Conservation (phyloP, 2,329 filamentous ascomycete species). For the Macrophomina pseudophaseolina region DNA sequence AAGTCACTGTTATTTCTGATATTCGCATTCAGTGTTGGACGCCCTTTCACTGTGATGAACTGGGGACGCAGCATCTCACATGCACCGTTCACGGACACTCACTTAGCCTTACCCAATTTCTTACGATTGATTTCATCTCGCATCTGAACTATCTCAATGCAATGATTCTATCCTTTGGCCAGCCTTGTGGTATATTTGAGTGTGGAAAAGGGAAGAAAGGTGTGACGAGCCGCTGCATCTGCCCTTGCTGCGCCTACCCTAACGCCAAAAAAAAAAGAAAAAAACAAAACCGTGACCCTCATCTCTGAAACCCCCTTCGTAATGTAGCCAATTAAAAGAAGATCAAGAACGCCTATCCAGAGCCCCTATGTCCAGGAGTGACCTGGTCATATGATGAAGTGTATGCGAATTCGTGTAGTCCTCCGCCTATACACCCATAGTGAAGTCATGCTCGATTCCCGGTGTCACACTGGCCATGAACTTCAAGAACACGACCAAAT, state of each 20-base stretch:
- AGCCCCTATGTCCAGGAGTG: slow-evolving; percentile 1
- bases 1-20: neutral
- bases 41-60: neutral
- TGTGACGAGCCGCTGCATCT: neutral
- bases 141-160: slow-evolving; percentile 3
- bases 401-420: neutral
- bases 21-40: neutral
- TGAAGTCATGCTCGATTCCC: slow-evolving; percentile 97
- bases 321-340: neutral
- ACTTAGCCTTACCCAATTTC: neutral
- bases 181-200: slow-evolving; percentile 20
- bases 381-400: neutral
- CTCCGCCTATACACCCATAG: slow-evolving; percentile 79
- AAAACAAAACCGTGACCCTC: neutral
- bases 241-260: slow-evolving; percentile 8
- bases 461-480: slow-evolving; percentile 79
- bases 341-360: slow-evolving; percentile 11
- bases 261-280: neutral
- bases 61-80: neutral
- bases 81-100: neutral
- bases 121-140: neutral
- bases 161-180: slow-evolving; percentile 11
- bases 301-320: slow-evolving; percentile 6
- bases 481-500: slow-evolving; percentile 85
- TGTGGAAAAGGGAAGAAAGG: neutral